A percentile compares a stretch with the other conserved stretches of the same genome.
These are phyloP conservation scores for Ramularia endophylla DNA, from an alignment of 2,329 filamentous ascomycete genomes.

Conservation along the genomic window DNA sequence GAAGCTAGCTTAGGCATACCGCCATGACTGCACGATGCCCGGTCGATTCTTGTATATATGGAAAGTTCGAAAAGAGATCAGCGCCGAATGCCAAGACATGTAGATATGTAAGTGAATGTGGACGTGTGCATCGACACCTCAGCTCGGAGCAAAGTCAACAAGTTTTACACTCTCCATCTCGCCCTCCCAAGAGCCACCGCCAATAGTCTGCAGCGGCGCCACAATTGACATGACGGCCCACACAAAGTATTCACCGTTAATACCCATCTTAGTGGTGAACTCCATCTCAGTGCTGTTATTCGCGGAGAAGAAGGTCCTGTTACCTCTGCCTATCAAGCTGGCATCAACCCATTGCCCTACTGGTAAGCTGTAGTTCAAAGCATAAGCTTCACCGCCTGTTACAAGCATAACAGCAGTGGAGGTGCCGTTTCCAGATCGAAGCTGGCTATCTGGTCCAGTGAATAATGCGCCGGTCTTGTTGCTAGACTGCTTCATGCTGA, in stretches of 20 bases:
- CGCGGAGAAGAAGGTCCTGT: slow-evolving; percentile 31
- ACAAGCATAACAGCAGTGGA: slow-evolving; percentile 33
- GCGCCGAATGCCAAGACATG: too few relatives aligned
- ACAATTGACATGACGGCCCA: slow-evolving; percentile 43
- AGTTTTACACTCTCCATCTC: slow-evolving; percentile 14
- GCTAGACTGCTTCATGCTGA: slow-evolving; percentile 41
- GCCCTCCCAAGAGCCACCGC: slow-evolving; percentile 27
- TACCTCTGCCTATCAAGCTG: slow-evolving; percentile 32
- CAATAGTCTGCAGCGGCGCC: slow-evolving; percentile 39
- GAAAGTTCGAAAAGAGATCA: too few relatives aligned
- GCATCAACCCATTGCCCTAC: slow-evolving; percentile 34
- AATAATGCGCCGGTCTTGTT: slow-evolving; percentile 41
- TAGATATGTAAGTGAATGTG: too few relatives aligned
- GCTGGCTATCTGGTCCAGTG: slow-evolving; percentile 31
- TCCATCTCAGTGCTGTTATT: slow-evolving; percentile 31
- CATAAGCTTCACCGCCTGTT: slow-evolving; percentile 35
- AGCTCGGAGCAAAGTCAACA: slow-evolving; percentile 18
- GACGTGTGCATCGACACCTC: too few relatives aligned
- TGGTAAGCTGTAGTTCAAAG: slow-evolving; percentile 38
- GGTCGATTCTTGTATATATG: too few relatives aligned
- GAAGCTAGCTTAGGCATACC: too few relatives aligned
- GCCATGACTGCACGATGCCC: too few relatives aligned
- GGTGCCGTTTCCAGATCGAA: slow-evolving; percentile 16
- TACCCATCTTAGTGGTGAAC: slow-evolving; percentile 40
- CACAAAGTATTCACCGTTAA: slow-evolving; percentile 37